These are phyloP conservation scores for Simmondsia chinensis DNA, from an alignment of 148 eudicot genomes.

Conservation along the genomic window DNA sequence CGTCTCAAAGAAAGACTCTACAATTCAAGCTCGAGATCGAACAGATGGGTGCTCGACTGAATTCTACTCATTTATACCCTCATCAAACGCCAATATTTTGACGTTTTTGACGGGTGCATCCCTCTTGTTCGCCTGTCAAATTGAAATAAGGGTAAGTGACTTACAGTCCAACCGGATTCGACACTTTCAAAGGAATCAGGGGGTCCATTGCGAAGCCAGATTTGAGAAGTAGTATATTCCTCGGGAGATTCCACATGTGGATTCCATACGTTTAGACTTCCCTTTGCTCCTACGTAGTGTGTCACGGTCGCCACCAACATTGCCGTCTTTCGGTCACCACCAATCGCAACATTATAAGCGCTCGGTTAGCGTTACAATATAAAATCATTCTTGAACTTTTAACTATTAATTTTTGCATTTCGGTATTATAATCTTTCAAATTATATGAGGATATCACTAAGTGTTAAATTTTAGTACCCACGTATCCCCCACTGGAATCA, in stretches of 20 bases:
- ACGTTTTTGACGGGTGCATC: too few species aligned
- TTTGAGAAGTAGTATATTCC: constrained; percentile 49
- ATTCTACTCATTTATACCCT: too few species aligned
- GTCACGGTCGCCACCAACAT: constrained; percentile 23
- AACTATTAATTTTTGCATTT: not conserved
- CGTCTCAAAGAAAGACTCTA: too few species aligned
- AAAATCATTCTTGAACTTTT: too few species aligned
- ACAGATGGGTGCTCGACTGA: too few species aligned
- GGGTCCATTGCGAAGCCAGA: constrained; percentile 36
- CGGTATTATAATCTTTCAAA: not conserved
- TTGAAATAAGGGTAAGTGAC: constrained; percentile 15
- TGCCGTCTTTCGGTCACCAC: constrained; percentile 20
- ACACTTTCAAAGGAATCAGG: constrained; percentile 20
- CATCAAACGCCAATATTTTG: too few species aligned
- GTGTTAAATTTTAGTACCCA: too few species aligned
- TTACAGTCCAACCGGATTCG: constrained; percentile 68
- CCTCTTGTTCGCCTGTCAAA: too few species aligned
- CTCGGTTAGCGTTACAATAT: too few species aligned
- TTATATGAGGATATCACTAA: not conserved
- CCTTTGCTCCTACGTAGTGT: constrained; percentile 33
- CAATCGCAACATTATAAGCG: not conserved
- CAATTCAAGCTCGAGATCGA: too few species aligned
- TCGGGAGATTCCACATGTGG: constrained; percentile 40
- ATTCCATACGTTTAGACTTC: constrained; percentile 38
- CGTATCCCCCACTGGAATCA: too few species aligned